Percentiles rank a stretch among this genome's conserved stretches.
phyloP scores from a whole-genome alignment of 768 basidiomycete genomes.

The Mycena epipterygia region DNA sequence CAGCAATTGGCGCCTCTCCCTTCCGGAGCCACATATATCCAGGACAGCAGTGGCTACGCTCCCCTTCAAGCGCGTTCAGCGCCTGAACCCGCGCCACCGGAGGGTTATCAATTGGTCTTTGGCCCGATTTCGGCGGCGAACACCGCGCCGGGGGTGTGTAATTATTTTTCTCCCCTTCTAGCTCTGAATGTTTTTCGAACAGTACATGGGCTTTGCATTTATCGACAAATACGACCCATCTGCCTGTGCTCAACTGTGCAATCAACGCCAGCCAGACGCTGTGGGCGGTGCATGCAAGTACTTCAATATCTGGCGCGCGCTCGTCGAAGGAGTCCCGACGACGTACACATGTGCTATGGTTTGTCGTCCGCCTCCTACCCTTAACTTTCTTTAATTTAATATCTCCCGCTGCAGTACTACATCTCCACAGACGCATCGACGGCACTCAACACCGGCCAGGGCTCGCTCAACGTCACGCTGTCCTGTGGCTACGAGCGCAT shows the following conservation, averaged over 20 bases:
- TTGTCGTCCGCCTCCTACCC: background rate
- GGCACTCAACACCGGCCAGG: constrained; percentile 35
- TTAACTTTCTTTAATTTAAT: background rate
- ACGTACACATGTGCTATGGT: constrained; percentile 38
- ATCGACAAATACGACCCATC: constrained; percentile 30
- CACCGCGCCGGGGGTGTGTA: constrained; percentile 37
- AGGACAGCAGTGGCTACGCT: constrained; percentile 38
- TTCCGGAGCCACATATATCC: constrained; percentile 21
- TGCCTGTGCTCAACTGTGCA: constrained; percentile 34
- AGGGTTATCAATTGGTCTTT: constrained; percentile 39
- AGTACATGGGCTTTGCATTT: constrained; percentile 39
- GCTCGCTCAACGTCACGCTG: constrained; percentile 26
- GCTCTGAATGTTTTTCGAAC: background rate
- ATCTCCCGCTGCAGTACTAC: constrained; percentile 24
- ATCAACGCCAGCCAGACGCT: constrained; percentile 22
- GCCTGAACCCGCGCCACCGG: constrained; percentile 27
- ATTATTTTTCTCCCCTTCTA: background rate
- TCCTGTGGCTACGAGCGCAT: constrained; percentile 36
- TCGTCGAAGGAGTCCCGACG: constrained; percentile 5
- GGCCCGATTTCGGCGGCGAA: constrained; percentile 40
- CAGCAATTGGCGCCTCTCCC: constrained; percentile 20
- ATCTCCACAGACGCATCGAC: constrained; percentile 28
- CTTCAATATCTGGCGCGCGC: constrained; percentile 38
- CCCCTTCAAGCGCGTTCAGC: constrained; percentile 17
- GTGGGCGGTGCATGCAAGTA: constrained; percentile 33